Conservation (phyloP, 768 basidiomycete genomes). For the Boletus pseudo-olivaceus region DNA sequence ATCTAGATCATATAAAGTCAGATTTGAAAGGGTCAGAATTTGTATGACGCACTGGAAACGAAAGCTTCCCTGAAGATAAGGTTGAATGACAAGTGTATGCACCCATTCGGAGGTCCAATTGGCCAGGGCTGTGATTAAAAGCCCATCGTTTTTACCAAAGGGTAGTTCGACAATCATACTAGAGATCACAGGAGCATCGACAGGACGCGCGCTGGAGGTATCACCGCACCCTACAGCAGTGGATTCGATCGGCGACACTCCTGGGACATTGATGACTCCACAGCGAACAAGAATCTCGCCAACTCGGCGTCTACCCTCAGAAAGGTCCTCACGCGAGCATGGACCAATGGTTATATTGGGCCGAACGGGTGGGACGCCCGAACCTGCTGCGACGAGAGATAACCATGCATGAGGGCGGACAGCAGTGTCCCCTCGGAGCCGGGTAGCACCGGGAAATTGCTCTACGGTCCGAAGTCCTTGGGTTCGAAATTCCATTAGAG, state of each 20-base stretch:
- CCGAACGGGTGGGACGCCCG: not conserved
- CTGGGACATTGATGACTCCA: constrained; percentile 13
- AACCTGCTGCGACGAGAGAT: constrained; percentile 4
- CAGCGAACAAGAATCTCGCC: constrained; percentile 20
- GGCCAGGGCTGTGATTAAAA: constrained; percentile 14
- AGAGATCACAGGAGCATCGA: not conserved
- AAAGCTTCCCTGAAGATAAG: constrained; percentile 14
- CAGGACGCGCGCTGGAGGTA: not conserved
- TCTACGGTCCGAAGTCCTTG: not conserved
- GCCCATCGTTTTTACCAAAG: constrained; percentile 1
- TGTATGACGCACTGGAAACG: constrained; percentile 21
- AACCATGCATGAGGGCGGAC: not conserved
- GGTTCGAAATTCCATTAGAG: constrained; percentile 5
- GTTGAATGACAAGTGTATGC: constrained; percentile 21
- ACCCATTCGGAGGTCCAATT: constrained; percentile 28
- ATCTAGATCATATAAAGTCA: constrained; percentile 12
- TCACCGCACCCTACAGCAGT: not conserved
- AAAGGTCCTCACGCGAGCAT: constrained; percentile 5
- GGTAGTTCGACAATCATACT: not conserved
- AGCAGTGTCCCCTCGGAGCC: not conserved
- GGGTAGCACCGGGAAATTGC: not conserved
- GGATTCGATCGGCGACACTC: not conserved
- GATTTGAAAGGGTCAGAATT: not conserved
- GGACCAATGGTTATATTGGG: not conserved
- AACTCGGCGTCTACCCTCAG: constrained; percentile 16